Evolutionary conservation across 23 red algal species (phyloP).

Genomic region (Pyropia yezoensis): DNA sequence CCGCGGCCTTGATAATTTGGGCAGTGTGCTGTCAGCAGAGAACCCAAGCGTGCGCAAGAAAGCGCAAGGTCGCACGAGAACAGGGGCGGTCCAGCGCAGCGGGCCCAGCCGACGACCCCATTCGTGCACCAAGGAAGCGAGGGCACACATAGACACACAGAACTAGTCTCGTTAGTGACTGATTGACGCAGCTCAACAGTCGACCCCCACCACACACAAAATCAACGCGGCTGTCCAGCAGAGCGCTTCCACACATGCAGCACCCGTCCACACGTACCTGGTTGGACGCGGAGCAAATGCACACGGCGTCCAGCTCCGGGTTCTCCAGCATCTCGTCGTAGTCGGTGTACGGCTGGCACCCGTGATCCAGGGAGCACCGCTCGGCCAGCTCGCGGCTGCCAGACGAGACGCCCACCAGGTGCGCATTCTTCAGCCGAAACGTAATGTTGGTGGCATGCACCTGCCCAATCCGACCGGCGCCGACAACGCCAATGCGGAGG

Average conservation of each 20-base stretch:
- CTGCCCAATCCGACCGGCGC: slow-evolving; percentile 97
- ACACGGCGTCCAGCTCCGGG: slow-evolving; percentile 85
- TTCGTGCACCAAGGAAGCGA: too few species aligned
- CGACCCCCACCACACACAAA: too few species aligned
- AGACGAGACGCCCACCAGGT: slow-evolving; percentile 81
- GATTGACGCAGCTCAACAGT: too few species aligned
- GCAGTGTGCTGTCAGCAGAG: slow-evolving; percentile 23
- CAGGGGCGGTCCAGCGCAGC: too few species aligned
- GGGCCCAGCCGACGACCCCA: too few species aligned
- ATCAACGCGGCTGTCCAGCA: too few species aligned
- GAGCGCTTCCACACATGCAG: too few species aligned
- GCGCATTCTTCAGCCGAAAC: slow-evolving; percentile 76
- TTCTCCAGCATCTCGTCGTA: slow-evolving; percentile 89
- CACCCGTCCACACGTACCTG: slow-evolving; percentile 5
- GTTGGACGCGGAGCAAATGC: slow-evolving; percentile 94
- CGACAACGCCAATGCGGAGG: slow-evolving; percentile 9
- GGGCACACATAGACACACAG: too few species aligned
- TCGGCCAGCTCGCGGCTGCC: slow-evolving; percentile 85
- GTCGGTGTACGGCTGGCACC: slow-evolving; percentile 90
- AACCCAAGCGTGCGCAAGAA: too few species aligned
- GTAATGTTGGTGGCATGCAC: slow-evolving; percentile 97
- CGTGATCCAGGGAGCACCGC: slow-evolving; percentile 75
- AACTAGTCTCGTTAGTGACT: too few species aligned
- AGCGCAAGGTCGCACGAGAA: too few species aligned
- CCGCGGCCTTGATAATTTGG: slow-evolving; percentile 92